Percentiles rank a stretch among this genome's conserved stretches.
phyloP scores from a whole-genome alignment of 768 basidiomycete genomes.

The Trametes meyenii region DNA sequence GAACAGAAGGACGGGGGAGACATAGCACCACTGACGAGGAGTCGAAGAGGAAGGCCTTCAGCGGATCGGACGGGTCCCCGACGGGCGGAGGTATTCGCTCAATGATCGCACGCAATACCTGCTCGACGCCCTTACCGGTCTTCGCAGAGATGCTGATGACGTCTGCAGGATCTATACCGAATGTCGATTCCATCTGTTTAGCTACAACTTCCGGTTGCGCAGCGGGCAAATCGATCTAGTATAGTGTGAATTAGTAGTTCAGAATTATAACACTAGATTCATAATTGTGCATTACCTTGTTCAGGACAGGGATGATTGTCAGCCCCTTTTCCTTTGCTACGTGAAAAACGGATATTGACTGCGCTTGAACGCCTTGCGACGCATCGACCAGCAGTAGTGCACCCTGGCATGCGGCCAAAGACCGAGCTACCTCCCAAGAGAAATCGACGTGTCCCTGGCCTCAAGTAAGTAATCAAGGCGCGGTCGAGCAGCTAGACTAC shows the following conservation, averaged over 20 bases:
- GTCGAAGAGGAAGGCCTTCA: constrained; percentile 92
- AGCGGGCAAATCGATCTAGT: constrained; percentile 88
- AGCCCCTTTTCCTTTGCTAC: constrained; percentile 81
- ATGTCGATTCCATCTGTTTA: constrained; percentile 78
- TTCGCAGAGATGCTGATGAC: constrained; percentile 90
- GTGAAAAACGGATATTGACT: constrained; percentile 94
- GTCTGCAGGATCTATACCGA: constrained; percentile 75
- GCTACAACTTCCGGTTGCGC: constrained; percentile 82
- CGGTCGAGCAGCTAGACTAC: constrained; percentile 34
- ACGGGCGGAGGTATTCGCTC: constrained; percentile 82
- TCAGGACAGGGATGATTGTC: constrained; percentile 87
- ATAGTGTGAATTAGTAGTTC: neutral
- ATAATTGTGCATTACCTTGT: constrained; percentile 61
- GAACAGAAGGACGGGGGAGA: neutral
- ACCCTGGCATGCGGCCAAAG: constrained; percentile 91
- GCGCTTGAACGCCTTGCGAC: constrained; percentile 97
- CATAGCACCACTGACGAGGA: constrained; percentile 63
- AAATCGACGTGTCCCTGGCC: constrained; percentile 94
- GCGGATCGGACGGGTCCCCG: constrained; percentile 51
- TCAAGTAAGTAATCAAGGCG: neutral
- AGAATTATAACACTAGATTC: constrained; percentile 10
- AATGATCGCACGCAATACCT: constrained; percentile 78
- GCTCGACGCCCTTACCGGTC: constrained; percentile 81
- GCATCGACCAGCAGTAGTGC: constrained; percentile 86
- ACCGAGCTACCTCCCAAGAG: constrained; percentile 93